Evolutionary conservation across 345 rosid species (phyloP).

Genomic region (Rhodamnia rubescens): DNA sequence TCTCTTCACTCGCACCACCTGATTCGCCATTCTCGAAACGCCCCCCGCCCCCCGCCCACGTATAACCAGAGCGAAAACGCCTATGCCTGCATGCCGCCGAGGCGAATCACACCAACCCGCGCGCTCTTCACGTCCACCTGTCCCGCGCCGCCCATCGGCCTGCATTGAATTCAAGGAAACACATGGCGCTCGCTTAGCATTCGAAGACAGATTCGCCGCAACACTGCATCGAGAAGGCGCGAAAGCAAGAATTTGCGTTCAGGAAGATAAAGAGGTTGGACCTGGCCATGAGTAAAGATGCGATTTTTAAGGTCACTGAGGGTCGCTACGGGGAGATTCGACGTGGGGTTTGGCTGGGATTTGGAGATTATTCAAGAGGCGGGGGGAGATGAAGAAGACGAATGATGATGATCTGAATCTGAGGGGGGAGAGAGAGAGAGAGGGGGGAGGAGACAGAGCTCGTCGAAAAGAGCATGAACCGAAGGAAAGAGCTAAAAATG

Average conservation of each 20-base stretch:
- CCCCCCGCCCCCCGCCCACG: constrained; percentile 4
- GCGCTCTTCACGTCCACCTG: constrained; percentile 23
- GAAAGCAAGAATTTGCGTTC: not conserved
- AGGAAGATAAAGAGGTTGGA: not conserved
- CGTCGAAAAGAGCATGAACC: not conserved
- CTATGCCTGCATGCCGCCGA: not conserved
- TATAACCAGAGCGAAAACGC: not conserved
- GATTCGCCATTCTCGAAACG: constrained; percentile 24
- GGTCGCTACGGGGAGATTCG: not conserved
- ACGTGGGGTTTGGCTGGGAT: constrained; percentile 3
- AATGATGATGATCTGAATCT: constrained; percentile 4
- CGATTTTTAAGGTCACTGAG: not conserved
- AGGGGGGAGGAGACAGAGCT: not conserved
- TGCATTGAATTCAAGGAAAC: not conserved
- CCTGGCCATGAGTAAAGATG: not conserved
- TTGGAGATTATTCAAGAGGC: not conserved
- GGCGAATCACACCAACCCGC: not conserved
- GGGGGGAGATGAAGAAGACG: constrained; percentile 1
- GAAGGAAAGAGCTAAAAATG: not conserved
- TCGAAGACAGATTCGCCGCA: not conserved
- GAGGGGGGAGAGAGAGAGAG: not conserved
- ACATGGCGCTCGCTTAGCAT: not conserved
- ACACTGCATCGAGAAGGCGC: not conserved
- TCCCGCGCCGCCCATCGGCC: constrained; percentile 1
- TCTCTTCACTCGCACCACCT: constrained; percentile 51